phyloP scores from a whole-genome alignment of 2,329 filamentous ascomycete genomes.

The Apiospora arundinis region DNA sequence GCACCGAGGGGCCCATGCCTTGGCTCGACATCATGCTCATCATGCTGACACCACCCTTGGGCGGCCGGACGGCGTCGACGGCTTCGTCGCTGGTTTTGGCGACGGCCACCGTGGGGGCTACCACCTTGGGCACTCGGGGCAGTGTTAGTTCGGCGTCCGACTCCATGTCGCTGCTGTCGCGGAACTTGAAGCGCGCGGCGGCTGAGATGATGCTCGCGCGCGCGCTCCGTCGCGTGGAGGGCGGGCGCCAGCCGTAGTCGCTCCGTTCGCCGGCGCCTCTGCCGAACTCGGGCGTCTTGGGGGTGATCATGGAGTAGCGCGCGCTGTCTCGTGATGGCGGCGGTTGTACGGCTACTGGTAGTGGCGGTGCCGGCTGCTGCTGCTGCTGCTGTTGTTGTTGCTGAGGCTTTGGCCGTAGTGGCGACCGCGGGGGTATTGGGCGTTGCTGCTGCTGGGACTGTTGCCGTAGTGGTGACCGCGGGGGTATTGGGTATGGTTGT shows the following conservation, averaged over 20 bases:
- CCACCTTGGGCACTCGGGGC: not conserved
- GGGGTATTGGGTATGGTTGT: conserved; percentile 10
- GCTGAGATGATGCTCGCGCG: conserved; percentile 26
- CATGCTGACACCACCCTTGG: conserved; percentile 23
- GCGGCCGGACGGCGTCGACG: conserved; percentile 23
- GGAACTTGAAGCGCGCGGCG: conserved; percentile 36
- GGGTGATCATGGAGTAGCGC: conserved; percentile 23
- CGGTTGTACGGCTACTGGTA: not conserved
- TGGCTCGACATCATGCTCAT: conserved; percentile 20
- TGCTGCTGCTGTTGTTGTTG: conserved; percentile 18
- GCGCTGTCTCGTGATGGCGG: conserved; percentile 25
- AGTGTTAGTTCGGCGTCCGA: conserved; percentile 29
- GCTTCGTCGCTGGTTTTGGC: not conserved
- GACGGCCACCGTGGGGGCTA: not conserved
- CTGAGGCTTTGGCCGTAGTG: too few species aligned
- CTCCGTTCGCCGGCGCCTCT: not conserved
- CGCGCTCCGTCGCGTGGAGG: conserved; percentile 22
- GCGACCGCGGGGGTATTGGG: not conserved
- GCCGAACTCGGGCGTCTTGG: conserved; percentile 22
- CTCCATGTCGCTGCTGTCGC: conserved; percentile 39
- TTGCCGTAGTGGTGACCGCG: not conserved
- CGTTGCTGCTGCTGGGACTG: not conserved
- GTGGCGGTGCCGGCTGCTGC: conserved; percentile 18
- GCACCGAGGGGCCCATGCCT: conserved; percentile 22
- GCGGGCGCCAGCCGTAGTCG: conserved; percentile 20